phyloP scores from a whole-genome alignment of 2,329 filamentous ascomycete genomes.

The Teratosphaeria nubilosa region DNA sequence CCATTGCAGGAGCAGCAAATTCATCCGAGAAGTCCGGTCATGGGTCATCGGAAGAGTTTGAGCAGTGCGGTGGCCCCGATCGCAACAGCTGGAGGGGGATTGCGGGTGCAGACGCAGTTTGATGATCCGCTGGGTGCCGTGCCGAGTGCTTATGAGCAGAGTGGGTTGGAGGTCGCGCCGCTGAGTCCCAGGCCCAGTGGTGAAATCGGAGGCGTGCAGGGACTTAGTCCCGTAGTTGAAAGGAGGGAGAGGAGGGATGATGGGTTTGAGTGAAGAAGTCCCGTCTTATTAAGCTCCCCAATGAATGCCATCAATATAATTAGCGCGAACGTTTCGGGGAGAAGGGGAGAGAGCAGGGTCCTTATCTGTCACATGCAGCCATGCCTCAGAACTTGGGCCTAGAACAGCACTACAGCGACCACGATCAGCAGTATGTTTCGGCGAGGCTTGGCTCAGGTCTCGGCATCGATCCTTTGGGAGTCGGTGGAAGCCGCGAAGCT shows the following conservation, averaged over 20 bases:
- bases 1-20: constrained; percentile 26
- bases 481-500: neutral
- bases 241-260: constrained; percentile 19
- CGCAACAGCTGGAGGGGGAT: constrained; percentile 5
- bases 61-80: constrained; percentile 18
- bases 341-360: neutral
- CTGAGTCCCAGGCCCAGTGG: constrained; percentile 13
- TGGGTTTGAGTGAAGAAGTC: constrained; percentile 20
- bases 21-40: constrained; percentile 18
- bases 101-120: constrained; percentile 10
- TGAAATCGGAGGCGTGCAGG: constrained; percentile 1
- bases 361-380: neutral
- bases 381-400: neutral
- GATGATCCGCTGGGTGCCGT: constrained; percentile 25
- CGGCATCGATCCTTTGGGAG: neutral
- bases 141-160: constrained; percentile 16
- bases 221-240: constrained; percentile 10
- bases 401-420: neutral
- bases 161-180: constrained; percentile 1
- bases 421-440: neutral
- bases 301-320: neutral
- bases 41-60: constrained; percentile 34
- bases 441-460: neutral
- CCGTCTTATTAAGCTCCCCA: too few species aligned
- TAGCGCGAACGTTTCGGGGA: neutral